phyloP scores from a whole-genome alignment of 2,329 filamentous ascomycete genomes.

The Fusarium compactum region DNA sequence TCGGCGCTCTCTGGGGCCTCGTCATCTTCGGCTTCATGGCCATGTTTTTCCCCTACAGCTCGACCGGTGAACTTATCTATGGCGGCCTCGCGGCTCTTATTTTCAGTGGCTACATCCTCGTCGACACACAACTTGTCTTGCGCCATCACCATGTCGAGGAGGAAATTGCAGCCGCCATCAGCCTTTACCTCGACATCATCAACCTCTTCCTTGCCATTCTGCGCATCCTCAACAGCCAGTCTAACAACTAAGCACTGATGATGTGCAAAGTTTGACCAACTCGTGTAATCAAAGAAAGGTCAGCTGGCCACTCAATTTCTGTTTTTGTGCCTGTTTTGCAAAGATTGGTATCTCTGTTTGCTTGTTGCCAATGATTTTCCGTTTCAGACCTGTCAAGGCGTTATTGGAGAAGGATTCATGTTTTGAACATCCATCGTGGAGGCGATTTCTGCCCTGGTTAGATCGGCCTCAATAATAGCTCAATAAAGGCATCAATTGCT shows the following conservation, averaged over 20 bases:
- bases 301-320: not conserved
- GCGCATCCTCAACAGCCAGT: slow-evolving; percentile 95
- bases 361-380: not conserved
- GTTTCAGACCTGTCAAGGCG: not conserved
- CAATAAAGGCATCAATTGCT: not conserved
- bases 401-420: not conserved
- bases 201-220: slow-evolving; percentile 97
- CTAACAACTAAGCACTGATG: slow-evolving; percentile 75
- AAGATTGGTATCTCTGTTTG: slow-evolving; percentile 21
- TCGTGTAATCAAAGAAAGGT: not conserved
- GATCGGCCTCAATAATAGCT: not conserved
- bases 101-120: slow-evolving; percentile 94
- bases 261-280: not conserved
- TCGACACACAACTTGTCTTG: slow-evolving; percentile 96
- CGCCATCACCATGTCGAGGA: slow-evolving; percentile 97
- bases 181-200: slow-evolving; percentile 94
- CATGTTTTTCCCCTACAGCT: slow-evolving; percentile 86
- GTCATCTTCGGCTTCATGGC: slow-evolving; percentile 94
- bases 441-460: not conserved
- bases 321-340: not conserved
- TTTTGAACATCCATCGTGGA: not conserved
- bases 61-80: slow-evolving; percentile 86
- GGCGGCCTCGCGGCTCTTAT: slow-evolving; percentile 84
- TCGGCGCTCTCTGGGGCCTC: slow-evolving; percentile 88
- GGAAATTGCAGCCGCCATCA: slow-evolving; percentile 95